Evolutionary conservation across 257 asterid species (phyloP), one percentile per base, ranked within the genome.

Genomic region (Rehmannia glutinosa): DNA sequence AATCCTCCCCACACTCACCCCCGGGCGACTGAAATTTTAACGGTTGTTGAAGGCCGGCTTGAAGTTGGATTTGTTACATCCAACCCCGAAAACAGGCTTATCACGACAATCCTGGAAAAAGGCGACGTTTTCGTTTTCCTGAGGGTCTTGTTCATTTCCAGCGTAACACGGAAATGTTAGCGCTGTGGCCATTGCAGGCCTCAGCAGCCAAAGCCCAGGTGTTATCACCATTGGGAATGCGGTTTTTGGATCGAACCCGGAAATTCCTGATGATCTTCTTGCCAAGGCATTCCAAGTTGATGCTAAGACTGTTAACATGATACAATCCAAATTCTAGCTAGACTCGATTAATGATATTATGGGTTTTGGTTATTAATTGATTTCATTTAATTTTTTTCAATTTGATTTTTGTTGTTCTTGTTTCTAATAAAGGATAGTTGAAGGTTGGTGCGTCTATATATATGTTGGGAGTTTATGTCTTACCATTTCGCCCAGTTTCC

Each of bases 1-100:
- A 77, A 73, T 64, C 82, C 79, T 51, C 82, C 78, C 1, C 82
- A 73, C 76, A 73, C 78, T 3, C 82, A 78, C 72, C 82, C 82
- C 52, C 74, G 82, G 3, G 82, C 82, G 24, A 69, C 82, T 28
- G 79, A 78, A 57, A 51, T 78, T 19, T 36, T 78, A 33, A 69
- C 82, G 0, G 68, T 78, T 33, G 35, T 73, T 11, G 74, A 78
- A 50, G 82, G 82, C 21, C 43, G 71, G 39, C 68, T 78, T 2
- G 79, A 78, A 52, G 82, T 77, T 9, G 81, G 81, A 46, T 77
- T 77, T 11, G 57, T 77, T 21, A 77, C 78, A 8, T 77, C 82
- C 16, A 73, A 73, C 66, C 82, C 82, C 0, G 76, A 69, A 2
- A 78, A 78, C 32, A 72, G 69, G 23, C 77, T 73, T 3, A 69